Conservation (phyloP, 192 early-diverging fungal species). For the Chytriomyces sp. region DNA sequence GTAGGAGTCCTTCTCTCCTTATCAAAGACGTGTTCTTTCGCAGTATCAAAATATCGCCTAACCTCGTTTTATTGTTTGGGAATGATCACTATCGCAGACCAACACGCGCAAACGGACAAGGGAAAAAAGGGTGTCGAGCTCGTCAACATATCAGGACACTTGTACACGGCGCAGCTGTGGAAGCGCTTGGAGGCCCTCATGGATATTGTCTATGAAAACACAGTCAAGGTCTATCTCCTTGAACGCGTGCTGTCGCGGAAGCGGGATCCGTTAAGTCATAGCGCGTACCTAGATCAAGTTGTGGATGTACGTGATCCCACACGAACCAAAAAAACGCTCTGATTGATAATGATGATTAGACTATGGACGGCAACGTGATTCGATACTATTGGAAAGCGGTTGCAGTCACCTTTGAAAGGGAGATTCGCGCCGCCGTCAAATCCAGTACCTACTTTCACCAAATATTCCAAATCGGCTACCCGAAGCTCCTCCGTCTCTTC, state of each 20-base stretch:
- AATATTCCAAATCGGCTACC: conserved; percentile 53
- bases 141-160: conserved; percentile 8
- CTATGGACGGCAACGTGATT: conserved; percentile 35
- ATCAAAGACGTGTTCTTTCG: too few species aligned
- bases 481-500: conserved; percentile 53
- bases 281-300: conserved; percentile 49
- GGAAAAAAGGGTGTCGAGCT: conserved; percentile 10
- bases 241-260: conserved; percentile 49
- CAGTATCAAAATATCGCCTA: too few species aligned
- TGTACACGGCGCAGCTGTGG: conserved; percentile 43
- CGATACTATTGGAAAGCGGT: conserved; percentile 44
- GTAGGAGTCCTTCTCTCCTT: conserved; percentile 5
- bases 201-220: conserved; percentile 46
- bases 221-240: conserved; percentile 48
- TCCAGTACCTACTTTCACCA: conserved; percentile 40
- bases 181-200: conserved; percentile 45
- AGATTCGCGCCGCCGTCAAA: conserved; percentile 46
- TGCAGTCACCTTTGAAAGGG: conserved; percentile 40
- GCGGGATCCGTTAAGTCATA: conserved; percentile 42
- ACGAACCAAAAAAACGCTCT: too few species aligned
- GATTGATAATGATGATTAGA: too few species aligned
- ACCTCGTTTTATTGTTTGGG: too few species aligned
- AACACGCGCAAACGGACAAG: conserved; percentile 14
- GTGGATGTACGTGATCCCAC: conserved; percentile 29
- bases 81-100: too few species aligned